Conservation (phyloP, 176 grass and related monocot species). For the Hordeum vulgare region DNA sequence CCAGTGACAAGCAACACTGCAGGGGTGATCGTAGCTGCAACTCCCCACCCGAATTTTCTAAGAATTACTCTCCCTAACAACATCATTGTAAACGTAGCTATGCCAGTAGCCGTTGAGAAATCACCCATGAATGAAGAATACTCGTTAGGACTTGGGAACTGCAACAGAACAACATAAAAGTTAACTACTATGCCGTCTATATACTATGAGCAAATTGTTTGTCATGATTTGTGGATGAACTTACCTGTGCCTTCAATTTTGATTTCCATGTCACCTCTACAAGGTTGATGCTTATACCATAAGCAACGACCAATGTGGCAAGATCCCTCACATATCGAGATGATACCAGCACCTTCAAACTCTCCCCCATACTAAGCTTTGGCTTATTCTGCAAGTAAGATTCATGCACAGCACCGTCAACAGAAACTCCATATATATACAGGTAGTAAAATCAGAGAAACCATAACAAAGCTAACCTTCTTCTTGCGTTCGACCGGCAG, state of each 20-base stretch:
- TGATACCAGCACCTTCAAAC: constrained; percentile 90
- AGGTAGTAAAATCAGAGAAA: not conserved
- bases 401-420: constrained; percentile 12
- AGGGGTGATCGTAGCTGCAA: constrained; percentile 92
- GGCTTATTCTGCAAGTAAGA: constrained; percentile 62
- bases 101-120: constrained; percentile 94
- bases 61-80: constrained; percentile 85
- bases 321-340: constrained; percentile 97
- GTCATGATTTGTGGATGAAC: not conserved
- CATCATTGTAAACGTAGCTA: constrained; percentile 99
- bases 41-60: constrained; percentile 90
- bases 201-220: not conserved
- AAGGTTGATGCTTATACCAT: constrained; percentile 98
- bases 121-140: constrained; percentile 99
- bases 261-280: constrained; percentile 99
- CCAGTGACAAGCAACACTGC: constrained; percentile 89
- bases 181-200: not conserved
- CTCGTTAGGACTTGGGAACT: constrained; percentile 96
- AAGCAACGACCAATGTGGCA: constrained; percentile 94
- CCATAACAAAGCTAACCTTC: constrained; percentile 48
- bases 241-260: constrained; percentile 95
- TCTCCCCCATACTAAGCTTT: constrained; percentile 90
- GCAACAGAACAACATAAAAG: constrained; percentile 14
- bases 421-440: constrained; percentile 6
- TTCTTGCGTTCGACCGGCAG: constrained; percentile 69